phyloP scores from a whole-genome alignment of 1,284 basidiomycete species.

The Ustilago xerochloae region DNA sequence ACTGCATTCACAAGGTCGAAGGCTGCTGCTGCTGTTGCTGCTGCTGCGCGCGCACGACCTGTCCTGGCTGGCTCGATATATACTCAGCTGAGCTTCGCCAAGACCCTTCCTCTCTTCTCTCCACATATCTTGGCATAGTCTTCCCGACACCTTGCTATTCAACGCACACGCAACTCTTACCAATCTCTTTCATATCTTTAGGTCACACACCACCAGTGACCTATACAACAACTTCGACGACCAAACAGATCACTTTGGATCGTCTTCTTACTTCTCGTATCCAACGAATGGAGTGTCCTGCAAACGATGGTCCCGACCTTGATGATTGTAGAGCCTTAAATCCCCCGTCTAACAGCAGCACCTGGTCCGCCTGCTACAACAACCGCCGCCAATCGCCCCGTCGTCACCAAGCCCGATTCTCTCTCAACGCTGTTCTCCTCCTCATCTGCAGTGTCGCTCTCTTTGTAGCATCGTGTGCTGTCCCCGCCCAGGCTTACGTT shows the following conservation, averaged over 20 bases:
- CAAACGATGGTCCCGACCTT: slow-evolving; percentile 44
- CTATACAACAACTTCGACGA: background rate
- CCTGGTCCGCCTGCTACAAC: slow-evolving; percentile 40
- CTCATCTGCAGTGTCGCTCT: slow-evolving; percentile 15
- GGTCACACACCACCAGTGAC: slow-evolving; percentile 9
- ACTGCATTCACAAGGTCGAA: background rate
- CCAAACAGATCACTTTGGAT: background rate
- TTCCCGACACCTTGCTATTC: background rate
- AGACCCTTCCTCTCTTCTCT: background rate
- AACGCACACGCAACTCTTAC: background rate
- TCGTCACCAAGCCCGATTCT: slow-evolving; percentile 5
- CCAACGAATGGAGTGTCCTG: slow-evolving; percentile 45
- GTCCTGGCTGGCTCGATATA: slow-evolving; percentile 8
- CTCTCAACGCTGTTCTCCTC: slow-evolving; percentile 2
- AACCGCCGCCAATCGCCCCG: slow-evolving; percentile 19
- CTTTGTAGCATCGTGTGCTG: slow-evolving; percentile 12
- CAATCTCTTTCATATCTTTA: background rate
- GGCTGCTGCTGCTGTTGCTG: background rate
- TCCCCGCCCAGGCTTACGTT: slow-evolving; percentile 24
- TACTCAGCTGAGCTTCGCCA: background rate
- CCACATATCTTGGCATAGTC: slow-evolving; percentile 6
- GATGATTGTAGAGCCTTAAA: slow-evolving; percentile 55
- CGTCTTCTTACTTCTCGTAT: background rate
- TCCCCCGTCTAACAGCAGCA: slow-evolving; percentile 26
- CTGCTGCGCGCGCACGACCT: background rate